Percentiles rank a stretch among this genome's conserved stretches.
phyloP scores from a whole-genome alignment of 192 early-diverging fungal genomes.

The Backusella liffmaniae region DNA sequence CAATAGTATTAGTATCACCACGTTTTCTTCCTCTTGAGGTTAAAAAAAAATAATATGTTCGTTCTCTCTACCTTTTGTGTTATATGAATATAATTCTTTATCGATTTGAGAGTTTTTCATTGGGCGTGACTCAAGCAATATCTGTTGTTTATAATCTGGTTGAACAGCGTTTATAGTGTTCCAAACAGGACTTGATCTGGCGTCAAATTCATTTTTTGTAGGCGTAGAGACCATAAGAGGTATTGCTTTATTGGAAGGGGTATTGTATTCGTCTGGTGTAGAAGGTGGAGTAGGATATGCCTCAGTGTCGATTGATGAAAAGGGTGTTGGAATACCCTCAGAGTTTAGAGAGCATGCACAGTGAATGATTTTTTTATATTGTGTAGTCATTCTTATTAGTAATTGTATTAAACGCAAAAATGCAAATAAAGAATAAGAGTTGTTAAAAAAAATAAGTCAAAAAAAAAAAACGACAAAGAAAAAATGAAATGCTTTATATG shows the following conservation, averaged over 20 bases:
- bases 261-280: background rate
- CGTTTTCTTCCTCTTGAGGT: background rate
- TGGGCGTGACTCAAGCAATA: background rate
- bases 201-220: background rate
- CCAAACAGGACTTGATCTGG: slow-evolving; percentile 3
- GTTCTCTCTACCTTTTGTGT: background rate
- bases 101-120: slow-evolving; percentile 6
- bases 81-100: background rate
- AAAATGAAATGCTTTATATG: background rate
- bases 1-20: background rate
- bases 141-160: background rate
- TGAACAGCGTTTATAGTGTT: background rate
- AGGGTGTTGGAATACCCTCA: background rate
- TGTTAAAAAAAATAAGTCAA: background rate
- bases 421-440: background rate
- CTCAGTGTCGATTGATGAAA: background rate
- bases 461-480: background rate
- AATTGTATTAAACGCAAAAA: background rate
- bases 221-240: background rate
- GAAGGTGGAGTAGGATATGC: background rate
- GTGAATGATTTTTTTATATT: slow-evolving; percentile 6
- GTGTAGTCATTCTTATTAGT: background rate
- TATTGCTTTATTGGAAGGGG: background rate
- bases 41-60: background rate
- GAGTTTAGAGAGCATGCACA: background rate